phyloP scores from a whole-genome alignment of 2,329 filamentous ascomycete species.

The Fusarium pseudocircinatum region DNA sequence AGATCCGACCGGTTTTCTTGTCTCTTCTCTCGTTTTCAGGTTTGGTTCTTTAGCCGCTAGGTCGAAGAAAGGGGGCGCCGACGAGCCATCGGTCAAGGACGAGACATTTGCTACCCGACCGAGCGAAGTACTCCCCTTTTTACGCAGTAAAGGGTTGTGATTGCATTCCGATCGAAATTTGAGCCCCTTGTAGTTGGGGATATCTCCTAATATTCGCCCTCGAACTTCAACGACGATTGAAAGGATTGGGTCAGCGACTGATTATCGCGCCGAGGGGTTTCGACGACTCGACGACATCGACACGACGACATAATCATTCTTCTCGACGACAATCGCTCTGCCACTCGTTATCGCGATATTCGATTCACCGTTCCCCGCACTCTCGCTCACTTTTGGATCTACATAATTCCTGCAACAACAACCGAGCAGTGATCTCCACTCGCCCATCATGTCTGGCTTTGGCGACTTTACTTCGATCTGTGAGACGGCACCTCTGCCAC shows the following conservation, averaged over 20 bases:
- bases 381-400: background rate
- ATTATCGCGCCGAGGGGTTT: background rate
- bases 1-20: background rate
- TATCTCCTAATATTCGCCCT: conserved; percentile 11
- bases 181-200: conserved; percentile 1
- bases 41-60: conserved; percentile 12
- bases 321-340: background rate
- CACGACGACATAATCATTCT: conserved; percentile 1
- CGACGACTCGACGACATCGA: conserved; percentile 21
- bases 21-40: background rate
- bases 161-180: conserved; percentile 27
- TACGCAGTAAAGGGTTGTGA: conserved; percentile 20
- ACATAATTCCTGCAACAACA: conserved; percentile 1
- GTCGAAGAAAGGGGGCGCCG: conserved; percentile 29
- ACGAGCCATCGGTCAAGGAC: conserved; percentile 19
- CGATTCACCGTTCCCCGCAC: background rate
- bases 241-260: conserved; percentile 2
- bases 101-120: conserved; percentile 30
- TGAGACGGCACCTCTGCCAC: conserved; percentile 81
- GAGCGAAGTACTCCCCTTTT: conserved; percentile 9
- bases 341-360: background rate
- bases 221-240: conserved; percentile 9
- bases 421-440: background rate
- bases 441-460: conserved; percentile 76
- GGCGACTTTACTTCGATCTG: conserved; percentile 92